Evolutionary conservation across 768 basidiomycete species (phyloP).

Genomic region (Leucosporidium yakuticum): DNA sequence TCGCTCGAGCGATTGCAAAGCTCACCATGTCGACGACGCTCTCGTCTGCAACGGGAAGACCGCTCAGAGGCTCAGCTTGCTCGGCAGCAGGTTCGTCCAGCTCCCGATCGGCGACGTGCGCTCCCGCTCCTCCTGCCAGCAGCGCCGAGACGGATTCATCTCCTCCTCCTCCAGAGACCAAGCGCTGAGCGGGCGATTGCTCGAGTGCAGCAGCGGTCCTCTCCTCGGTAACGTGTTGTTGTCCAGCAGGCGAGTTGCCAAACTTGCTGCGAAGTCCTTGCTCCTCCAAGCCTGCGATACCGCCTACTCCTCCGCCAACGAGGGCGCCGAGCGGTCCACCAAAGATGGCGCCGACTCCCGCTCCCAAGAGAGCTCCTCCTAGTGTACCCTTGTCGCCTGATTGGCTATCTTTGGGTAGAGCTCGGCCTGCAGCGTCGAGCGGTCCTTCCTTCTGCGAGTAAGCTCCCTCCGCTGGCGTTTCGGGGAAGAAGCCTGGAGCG

Average conservation of each 20-base stretch:
- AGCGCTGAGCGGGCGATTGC: background rate
- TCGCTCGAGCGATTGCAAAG: too few species aligned
- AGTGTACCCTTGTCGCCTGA: background rate
- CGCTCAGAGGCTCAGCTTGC: too few species aligned
- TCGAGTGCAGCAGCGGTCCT: background rate
- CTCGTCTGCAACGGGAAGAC: too few species aligned
- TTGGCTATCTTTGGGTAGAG: background rate
- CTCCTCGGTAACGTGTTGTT: background rate
- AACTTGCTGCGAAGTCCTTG: background rate
- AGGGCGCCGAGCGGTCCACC: background rate
- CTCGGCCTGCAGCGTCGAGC: background rate
- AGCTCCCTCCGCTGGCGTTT: background rate
- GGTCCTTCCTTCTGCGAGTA: background rate
- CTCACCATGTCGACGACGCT: too few species aligned
- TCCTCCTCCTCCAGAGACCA: background rate
- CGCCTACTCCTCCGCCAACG: background rate
- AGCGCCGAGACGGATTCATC: background rate
- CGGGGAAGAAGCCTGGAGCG: conserved; percentile 2
- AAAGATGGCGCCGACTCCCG: background rate
- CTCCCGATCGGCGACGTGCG: background rate
- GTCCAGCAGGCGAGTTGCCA: too few species aligned
- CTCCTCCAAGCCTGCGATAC: background rate
- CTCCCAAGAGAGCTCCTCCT: background rate
- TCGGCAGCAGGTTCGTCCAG: too few species aligned
- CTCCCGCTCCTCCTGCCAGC: background rate